These are phyloP conservation scores for Catharanthus roseus DNA, from an alignment of 257 asterid species.

Conservation along the genomic window DNA sequence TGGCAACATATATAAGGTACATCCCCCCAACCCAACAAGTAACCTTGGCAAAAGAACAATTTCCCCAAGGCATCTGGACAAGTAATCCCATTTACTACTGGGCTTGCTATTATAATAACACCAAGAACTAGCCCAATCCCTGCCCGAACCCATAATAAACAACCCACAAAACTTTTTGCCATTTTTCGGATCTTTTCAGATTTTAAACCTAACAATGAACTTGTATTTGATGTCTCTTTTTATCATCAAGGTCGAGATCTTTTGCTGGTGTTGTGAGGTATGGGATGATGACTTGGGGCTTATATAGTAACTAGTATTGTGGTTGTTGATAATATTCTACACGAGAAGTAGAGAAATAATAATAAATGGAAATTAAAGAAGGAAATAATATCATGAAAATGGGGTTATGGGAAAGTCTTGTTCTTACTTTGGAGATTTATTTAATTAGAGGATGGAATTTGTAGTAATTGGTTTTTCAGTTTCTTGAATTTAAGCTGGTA, in stretches of 20 bases:
- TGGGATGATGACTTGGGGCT: too few species aligned
- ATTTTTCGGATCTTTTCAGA: neutral
- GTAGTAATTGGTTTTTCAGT: too few species aligned
- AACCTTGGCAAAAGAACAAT: neutral
- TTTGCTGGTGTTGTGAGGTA: neutral
- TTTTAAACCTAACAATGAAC: too few species aligned
- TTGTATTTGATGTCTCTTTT: too few species aligned
- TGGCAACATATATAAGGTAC: neutral
- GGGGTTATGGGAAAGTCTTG: too few species aligned
- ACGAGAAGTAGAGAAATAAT: too few species aligned
- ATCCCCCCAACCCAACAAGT: neutral
- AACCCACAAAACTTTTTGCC: neutral
- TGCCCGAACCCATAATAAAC: neutral
- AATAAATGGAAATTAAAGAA: neutral
- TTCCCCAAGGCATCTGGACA: neutral
- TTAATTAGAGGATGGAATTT: too few species aligned
- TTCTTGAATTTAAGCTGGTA: neutral
- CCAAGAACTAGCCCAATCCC: neutral
- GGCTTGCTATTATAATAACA: neutral
- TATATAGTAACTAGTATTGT: neutral
- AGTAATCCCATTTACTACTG: conserved; percentile 1
- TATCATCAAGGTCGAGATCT: neutral
- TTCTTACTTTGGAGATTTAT: too few species aligned
- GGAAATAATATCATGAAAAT: neutral
- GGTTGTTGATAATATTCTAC: neutral